Evolutionary conservation across 2,329 filamentous ascomycete genomes (phyloP).

Genomic region (Arthrobotrys musiformis): DNA sequence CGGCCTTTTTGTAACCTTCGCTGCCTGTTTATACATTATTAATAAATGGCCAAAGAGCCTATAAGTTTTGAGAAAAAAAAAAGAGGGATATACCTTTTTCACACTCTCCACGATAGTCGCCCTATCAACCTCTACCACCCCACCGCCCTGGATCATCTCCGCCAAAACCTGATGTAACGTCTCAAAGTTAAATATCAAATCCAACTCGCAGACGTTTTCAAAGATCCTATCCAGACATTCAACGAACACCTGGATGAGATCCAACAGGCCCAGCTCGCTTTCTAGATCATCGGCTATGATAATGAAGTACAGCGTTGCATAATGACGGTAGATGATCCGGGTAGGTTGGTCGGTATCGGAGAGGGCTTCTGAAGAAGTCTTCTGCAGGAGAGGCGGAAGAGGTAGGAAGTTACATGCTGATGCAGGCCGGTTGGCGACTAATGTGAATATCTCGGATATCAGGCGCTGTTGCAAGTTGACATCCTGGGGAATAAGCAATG

Average conservation of each 20-base stretch:
- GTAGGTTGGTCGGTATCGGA: conserved; percentile 80
- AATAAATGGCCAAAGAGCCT: not conserved
- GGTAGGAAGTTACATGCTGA: conserved; percentile 98
- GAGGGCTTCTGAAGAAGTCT: conserved; percentile 71
- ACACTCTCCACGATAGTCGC: conserved; percentile 90
- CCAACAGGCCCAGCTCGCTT: conserved; percentile 91
- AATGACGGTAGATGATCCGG: conserved; percentile 96
- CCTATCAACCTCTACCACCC: conserved; percentile 77
- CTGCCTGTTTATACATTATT: conserved; percentile 21
- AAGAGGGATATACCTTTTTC: conserved; percentile 75
- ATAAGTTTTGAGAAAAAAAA: not conserved
- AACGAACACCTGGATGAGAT: conserved; percentile 97
- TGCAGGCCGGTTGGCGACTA: conserved; percentile 89
- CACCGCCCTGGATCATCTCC: conserved; percentile 95
- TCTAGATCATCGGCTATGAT: conserved; percentile 96
- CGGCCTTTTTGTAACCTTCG: conserved; percentile 55
- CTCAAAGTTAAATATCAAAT: conserved; percentile 99
- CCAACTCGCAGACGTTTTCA: conserved; percentile 97
- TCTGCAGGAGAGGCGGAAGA: conserved; percentile 73
- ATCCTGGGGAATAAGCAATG: conserved; percentile 71
- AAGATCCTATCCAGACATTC: conserved; percentile 94
- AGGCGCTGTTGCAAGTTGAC: conserved; percentile 96
- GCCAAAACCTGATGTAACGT: conserved; percentile 88
- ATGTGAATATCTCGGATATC: conserved; percentile 95
- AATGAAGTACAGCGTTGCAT: conserved; percentile 98